Conservation (phyloP, 495 filamentous ascomycete species). For the Trichoderma virens region DNA sequence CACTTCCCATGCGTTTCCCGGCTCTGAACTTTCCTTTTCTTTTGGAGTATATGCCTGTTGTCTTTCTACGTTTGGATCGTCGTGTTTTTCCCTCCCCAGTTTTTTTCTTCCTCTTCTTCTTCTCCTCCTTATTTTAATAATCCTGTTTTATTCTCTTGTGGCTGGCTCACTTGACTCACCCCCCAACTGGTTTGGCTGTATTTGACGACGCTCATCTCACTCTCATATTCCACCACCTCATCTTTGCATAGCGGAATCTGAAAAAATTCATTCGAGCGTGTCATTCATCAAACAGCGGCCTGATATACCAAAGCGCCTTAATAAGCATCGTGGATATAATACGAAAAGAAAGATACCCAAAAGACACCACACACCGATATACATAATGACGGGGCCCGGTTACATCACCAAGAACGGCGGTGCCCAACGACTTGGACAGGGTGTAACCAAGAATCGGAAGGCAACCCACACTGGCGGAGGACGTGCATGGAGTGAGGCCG, state of each 20-base stretch:
- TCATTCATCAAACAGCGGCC: too few relatives aligned
- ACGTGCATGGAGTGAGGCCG: conserved; percentile 69
- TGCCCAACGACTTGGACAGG: conserved; percentile 45
- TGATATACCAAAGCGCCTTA: too few relatives aligned
- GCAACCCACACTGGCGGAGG: conserved; percentile 60
- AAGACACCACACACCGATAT: background rate
- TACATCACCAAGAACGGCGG: conserved; percentile 41
- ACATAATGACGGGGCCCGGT: conserved; percentile 7
- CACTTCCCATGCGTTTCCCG: background rate
- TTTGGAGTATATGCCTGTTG: background rate
- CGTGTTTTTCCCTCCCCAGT: conserved; percentile 9
- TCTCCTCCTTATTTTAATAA: conserved; percentile 32
- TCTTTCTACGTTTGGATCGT: conserved; percentile 21
- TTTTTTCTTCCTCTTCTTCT: conserved; percentile 25
- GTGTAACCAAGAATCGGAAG: conserved; percentile 54
- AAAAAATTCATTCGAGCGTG: too few relatives aligned
- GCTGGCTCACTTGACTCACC: conserved; percentile 9
- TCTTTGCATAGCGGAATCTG: too few relatives aligned
- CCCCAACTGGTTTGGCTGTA: conserved; percentile 54
- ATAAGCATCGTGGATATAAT: too few relatives aligned
- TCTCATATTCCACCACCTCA: conserved; percentile 18
- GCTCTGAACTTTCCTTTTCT: background rate
- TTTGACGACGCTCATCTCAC: conserved; percentile 31
- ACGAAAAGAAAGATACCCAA: too few relatives aligned
- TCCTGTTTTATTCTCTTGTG: conserved; percentile 19